Percentiles rank a stretch among this genome's conserved stretches.
phyloP scores from a whole-genome alignment of 257 asterid species.

The Leonotis leonurus region DNA sequence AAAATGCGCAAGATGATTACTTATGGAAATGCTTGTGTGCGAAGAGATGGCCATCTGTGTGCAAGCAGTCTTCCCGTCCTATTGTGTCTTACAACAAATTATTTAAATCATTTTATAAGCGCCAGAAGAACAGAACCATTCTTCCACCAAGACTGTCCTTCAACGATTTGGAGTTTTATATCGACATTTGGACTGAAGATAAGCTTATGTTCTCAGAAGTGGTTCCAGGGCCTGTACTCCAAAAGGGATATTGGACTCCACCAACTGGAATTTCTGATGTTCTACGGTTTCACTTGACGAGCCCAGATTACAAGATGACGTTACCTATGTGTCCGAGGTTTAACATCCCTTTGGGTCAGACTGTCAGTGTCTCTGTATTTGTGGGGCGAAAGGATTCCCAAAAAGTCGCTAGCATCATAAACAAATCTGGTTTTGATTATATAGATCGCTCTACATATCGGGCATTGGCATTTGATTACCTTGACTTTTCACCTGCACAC shows the following conservation, averaged over 20 bases:
- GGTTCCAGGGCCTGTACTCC: constrained; percentile 72
- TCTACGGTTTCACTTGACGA: constrained; percentile 67
- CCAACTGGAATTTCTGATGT: constrained; percentile 72
- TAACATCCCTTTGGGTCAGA: constrained; percentile 64
- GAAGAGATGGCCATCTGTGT: constrained; percentile 88
- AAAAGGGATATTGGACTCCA: constrained; percentile 52
- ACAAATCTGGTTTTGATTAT: constrained; percentile 72
- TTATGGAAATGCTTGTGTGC: constrained; percentile 90
- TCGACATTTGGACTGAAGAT: constrained; percentile 84
- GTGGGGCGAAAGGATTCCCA: constrained; percentile 66
- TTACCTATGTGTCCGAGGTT: constrained; percentile 73
- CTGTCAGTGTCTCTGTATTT: constrained; percentile 73
- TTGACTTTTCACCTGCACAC: constrained; percentile 77
- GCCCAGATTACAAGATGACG: constrained; percentile 86
- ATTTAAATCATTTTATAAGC: constrained; percentile 53
- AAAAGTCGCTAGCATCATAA: constrained; percentile 70
- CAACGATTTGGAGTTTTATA: constrained; percentile 77
- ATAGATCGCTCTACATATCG: constrained; percentile 84
- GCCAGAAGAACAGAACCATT: constrained; percentile 36
- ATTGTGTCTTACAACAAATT: constrained; percentile 52
- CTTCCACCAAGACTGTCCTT: constrained; percentile 85
- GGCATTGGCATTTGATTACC: constrained; percentile 86
- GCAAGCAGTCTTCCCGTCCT: constrained; percentile 65
- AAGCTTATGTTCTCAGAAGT: constrained; percentile 71
- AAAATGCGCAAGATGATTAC: constrained; percentile 70